Evolutionary conservation across 2,329 filamentous ascomycete species (phyloP).

Genomic region (Aciculosporium take): DNA sequence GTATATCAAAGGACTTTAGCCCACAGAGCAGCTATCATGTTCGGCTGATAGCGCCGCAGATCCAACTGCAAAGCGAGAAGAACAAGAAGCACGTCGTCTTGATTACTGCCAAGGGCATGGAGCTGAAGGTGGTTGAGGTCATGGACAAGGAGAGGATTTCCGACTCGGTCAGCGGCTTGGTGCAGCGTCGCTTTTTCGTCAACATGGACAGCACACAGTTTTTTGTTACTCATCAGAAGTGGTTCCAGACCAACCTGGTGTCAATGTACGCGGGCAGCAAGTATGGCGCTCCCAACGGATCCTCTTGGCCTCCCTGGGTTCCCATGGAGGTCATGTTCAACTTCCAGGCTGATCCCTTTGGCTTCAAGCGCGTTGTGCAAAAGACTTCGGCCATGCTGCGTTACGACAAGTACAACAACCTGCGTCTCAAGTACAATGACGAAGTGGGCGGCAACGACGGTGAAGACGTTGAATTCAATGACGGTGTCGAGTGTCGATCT

Average conservation of each 20-base stretch:
- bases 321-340: constrained; percentile 98
- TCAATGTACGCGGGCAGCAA: constrained; percentile 90
- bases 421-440: constrained; percentile 94
- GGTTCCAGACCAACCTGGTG: constrained; percentile 68
- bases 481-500: constrained; percentile 61
- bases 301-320: constrained; percentile 95
- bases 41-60: constrained; percentile 89
- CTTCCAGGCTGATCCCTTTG: constrained; percentile 83
- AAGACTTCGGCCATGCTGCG: constrained; percentile 88
- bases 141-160: constrained; percentile 92
- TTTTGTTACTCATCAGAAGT: constrained; percentile 91
- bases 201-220: constrained; percentile 98
- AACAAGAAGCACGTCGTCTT: constrained; percentile 93
- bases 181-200: constrained; percentile 84
- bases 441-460: constrained; percentile 59
- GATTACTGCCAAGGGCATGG: constrained; percentile 95
- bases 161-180: constrained; percentile 85
- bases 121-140: constrained; percentile 91
- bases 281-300: constrained; percentile 73
- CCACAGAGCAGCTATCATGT: constrained; percentile 91
- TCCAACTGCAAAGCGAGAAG: constrained; percentile 96
- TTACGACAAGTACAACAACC: constrained; percentile 96
- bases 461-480: constrained; percentile 31
- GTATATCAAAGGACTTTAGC: constrained; percentile 76
- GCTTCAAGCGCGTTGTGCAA: constrained; percentile 95